Percentiles rank a stretch among this genome's conserved stretches.
These are phyloP conservation scores for Lactarius vividus DNA, from an alignment of 768 basidiomycete species.

Conservation along the genomic window DNA sequence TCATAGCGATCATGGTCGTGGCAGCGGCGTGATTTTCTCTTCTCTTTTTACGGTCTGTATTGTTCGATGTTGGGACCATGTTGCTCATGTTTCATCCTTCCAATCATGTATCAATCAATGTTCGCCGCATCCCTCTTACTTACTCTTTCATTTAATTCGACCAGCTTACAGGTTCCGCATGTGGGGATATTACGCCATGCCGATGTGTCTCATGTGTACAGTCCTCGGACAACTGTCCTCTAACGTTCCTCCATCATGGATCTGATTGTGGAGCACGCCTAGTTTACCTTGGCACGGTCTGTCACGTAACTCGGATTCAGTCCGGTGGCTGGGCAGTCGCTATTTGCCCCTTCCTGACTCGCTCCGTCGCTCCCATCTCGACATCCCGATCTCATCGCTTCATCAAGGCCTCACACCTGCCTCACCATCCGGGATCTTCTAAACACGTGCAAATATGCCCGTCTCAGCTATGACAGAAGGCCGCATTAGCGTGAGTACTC, in stretches of 20 bases:
- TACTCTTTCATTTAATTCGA: background rate
- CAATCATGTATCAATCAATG: background rate
- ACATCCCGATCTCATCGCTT: too few species aligned
- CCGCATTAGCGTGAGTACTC: too few species aligned
- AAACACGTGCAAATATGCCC: too few species aligned
- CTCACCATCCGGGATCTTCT: too few species aligned
- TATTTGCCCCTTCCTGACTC: too few species aligned
- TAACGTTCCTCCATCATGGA: background rate
- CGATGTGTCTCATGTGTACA: background rate
- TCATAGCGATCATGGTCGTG: background rate
- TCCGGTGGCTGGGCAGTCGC: too few species aligned
- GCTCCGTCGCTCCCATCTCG: too few species aligned
- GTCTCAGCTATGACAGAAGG: too few species aligned
- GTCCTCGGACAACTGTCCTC: background rate
- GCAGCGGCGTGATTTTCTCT: background rate
- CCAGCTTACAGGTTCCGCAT: background rate
- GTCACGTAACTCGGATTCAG: too few species aligned
- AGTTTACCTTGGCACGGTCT: too few species aligned
- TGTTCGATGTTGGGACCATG: background rate
- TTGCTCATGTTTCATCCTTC: background rate
- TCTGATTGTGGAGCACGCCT: too few species aligned
- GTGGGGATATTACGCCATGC: background rate
- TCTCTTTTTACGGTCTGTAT: background rate
- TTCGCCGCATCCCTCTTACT: background rate
- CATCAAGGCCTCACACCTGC: too few species aligned